phyloP scores from a whole-genome alignment of 106 monocot genomes.

The Allium fistulosum region DNA sequence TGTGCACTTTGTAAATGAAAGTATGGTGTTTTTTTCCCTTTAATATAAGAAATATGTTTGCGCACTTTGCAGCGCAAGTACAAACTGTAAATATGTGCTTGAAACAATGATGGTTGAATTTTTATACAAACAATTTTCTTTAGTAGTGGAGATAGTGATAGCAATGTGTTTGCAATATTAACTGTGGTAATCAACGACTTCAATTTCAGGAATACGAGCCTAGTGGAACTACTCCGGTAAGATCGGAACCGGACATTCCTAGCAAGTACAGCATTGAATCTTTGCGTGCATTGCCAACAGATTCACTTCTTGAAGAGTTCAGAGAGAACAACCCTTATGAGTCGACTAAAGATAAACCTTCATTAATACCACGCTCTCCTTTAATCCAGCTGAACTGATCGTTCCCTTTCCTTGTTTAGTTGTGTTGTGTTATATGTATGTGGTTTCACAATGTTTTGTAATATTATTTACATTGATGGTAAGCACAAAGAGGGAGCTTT shows the following conservation, averaged over 20 bases:
- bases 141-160: too few relatives aligned
- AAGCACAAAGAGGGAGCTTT: neutral
- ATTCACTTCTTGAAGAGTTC: constrained; percentile 66
- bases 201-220: constrained; percentile 61
- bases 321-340: constrained; percentile 85
- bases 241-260: constrained; percentile 65
- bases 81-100: too few relatives aligned
- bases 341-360: constrained; percentile 49
- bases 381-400: constrained; percentile 54
- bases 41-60: too few relatives aligned
- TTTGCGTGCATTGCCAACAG: constrained; percentile 68
- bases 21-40: too few relatives aligned
- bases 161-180: too few relatives aligned
- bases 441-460: neutral
- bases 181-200: too few relatives aligned
- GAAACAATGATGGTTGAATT: too few relatives aligned
- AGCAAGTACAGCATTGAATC: constrained; percentile 72
- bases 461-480: constrained; percentile 7
- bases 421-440: neutral
- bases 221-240: constrained; percentile 61
- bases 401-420: neutral
- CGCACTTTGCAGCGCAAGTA: too few relatives aligned
- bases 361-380: constrained; percentile 73
- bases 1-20: too few relatives aligned
- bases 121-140: too few relatives aligned